Conservation (phyloP, 192 early-diverging fungal genomes). For the Tieghemiomyces parasiticus region DNA sequence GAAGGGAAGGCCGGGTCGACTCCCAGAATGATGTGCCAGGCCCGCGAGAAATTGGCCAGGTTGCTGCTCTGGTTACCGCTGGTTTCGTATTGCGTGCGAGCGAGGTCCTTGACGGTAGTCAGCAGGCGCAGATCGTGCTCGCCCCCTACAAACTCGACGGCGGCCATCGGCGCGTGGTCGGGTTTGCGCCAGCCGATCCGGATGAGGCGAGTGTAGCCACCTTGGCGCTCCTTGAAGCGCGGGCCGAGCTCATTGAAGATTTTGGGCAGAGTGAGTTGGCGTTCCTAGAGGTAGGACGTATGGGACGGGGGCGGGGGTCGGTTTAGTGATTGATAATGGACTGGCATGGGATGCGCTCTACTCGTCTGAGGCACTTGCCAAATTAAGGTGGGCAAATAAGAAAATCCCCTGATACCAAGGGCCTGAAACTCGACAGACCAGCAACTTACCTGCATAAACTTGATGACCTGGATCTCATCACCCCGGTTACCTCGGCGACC, state of each 20-base stretch:
- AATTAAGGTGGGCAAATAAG: no score
- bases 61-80: no score
- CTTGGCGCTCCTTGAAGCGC: slow-evolving; percentile 57
- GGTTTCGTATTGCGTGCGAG: slow-evolving; percentile 14
- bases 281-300: slow-evolving; percentile 41
- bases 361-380: no score
- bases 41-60: no score
- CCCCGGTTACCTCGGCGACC: slow-evolving; percentile 56
- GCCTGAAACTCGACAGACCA: no score
- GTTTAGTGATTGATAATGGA: no score
- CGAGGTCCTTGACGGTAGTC: slow-evolving; percentile 28
- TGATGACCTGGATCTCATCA: slow-evolving; percentile 39
- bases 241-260: slow-evolving; percentile 68
- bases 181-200: slow-evolving; percentile 56
- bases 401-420: no score
- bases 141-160: slow-evolving; percentile 82
- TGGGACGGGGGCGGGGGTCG: no score
- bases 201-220: slow-evolving; percentile 85
- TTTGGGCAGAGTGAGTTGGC: slow-evolving; percentile 57
- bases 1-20: not conserved
- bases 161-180: slow-evolving; percentile 77
- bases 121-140: slow-evolving; percentile 57
- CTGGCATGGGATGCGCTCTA: no score
- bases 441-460: slow-evolving; percentile 35
- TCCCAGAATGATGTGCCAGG: not conserved